Conservation (phyloP, 2,329 filamentous ascomycete species). For the Thelonectria rubi region DNA sequence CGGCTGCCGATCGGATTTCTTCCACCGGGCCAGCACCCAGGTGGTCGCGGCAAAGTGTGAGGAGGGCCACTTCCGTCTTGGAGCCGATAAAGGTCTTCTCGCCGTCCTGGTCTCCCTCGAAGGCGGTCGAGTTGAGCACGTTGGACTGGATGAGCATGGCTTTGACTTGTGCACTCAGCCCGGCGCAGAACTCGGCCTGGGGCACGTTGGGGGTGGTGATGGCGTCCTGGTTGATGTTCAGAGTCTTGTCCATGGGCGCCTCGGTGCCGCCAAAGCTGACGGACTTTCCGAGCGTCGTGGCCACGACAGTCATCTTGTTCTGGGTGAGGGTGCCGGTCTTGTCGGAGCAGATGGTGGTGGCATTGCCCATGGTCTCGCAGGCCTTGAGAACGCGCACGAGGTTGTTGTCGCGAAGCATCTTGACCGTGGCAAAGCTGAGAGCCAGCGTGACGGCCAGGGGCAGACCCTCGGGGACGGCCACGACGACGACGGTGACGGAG, state of each 20-base stretch:
- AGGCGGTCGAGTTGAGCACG: slow-evolving; percentile 67
- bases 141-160: slow-evolving; percentile 72
- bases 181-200: slow-evolving; percentile 41
- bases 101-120: slow-evolving; percentile 60
- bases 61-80: slow-evolving; percentile 65
- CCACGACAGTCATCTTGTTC: slow-evolving; percentile 79
- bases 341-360: slow-evolving; percentile 80
- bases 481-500: slow-evolving; percentile 72
- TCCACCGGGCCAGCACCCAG: slow-evolving; percentile 59
- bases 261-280: slow-evolving; percentile 44
- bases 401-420: slow-evolving; percentile 77
- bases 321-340: slow-evolving; percentile 57
- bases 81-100: slow-evolving; percentile 60
- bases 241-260: slow-evolving; percentile 34
- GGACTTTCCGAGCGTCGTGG: slow-evolving; percentile 67
- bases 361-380: slow-evolving; percentile 78
- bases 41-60: slow-evolving; percentile 59
- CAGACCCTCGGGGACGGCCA: slow-evolving; percentile 73
- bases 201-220: slow-evolving; percentile 41
- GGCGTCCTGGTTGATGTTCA: slow-evolving; percentile 32
- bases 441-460: slow-evolving; percentile 74
- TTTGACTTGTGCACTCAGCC: slow-evolving; percentile 40
- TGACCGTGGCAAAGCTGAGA: slow-evolving; percentile 73
- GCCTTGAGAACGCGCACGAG: slow-evolving; percentile 72
- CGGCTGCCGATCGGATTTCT: slow-evolving; percentile 56